phyloP scores from a whole-genome alignment of 2,329 filamentous ascomycete genomes.

The Diaporthe capsici region DNA sequence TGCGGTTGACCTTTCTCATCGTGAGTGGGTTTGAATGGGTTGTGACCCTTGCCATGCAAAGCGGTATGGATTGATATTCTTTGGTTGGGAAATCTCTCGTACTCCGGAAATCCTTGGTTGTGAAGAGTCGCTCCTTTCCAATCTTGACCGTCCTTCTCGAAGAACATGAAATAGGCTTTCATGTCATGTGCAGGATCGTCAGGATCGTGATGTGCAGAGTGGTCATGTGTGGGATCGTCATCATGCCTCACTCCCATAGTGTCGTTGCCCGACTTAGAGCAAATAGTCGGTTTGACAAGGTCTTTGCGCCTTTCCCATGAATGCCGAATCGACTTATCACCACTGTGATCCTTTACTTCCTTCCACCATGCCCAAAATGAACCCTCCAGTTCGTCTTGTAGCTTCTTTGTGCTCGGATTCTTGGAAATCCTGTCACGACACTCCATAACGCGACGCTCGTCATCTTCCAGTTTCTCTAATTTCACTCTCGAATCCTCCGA shows the following conservation, averaged over 20 bases:
- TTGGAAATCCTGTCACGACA: not conserved
- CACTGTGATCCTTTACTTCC: not conserved
- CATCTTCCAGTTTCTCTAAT: slow-evolving; percentile 1
- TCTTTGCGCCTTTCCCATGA: not conserved
- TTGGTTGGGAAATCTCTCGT: slow-evolving; percentile 12
- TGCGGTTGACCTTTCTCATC: not conserved
- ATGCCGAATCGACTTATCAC: no score
- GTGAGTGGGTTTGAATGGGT: not conserved
- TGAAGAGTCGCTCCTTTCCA: slow-evolving; percentile 4
- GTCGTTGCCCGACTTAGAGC: not conserved
- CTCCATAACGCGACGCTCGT: not conserved
- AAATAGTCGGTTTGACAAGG: not conserved
- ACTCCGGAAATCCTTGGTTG: not conserved
- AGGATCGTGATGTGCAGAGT: not conserved
- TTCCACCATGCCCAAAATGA: not conserved
- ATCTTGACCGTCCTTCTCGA: not conserved
- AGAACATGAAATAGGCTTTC: slow-evolving; percentile 25
- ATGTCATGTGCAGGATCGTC: slow-evolving; percentile 2
- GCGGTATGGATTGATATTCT: not conserved
- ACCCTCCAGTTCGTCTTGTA: rapidly evolving
- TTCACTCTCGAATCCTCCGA: not conserved
- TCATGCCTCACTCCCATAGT: rapidly evolving
- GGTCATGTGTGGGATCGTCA: not conserved
- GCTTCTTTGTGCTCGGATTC: not conserved
- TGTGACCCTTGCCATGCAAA: not conserved